A percentile compares a stretch with the other conserved stretches of the same genome.
These are phyloP conservation scores for Ceratocystis cacaofunesta DNA, from an alignment of 2,329 filamentous ascomycete genomes.

Conservation along the genomic window DNA sequence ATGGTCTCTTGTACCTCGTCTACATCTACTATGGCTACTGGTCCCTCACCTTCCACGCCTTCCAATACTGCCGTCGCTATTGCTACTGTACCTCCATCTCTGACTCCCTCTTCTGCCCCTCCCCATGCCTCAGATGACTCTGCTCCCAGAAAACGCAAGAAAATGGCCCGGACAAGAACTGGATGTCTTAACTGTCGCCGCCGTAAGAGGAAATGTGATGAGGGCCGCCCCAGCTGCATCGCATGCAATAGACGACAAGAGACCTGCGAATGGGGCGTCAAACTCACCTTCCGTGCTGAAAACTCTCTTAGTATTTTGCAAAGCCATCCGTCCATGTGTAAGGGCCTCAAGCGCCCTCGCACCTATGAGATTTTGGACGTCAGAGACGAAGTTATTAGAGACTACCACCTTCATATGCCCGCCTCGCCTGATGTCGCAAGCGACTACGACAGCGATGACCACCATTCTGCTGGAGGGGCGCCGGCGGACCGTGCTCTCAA, in stretches of 20 bases:
- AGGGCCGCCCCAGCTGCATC: conserved; percentile 25
- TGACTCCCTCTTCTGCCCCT: background rate
- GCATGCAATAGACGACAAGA: conserved; percentile 24
- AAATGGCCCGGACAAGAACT: conserved; percentile 25
- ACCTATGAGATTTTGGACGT: conserved; percentile 27
- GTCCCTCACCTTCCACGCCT: background rate
- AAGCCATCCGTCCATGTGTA: conserved; percentile 25
- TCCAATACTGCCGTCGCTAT: background rate
- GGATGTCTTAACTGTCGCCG: conserved; percentile 28
- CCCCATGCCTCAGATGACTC: conserved; percentile 7
- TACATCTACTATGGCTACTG: background rate
- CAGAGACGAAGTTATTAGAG: conserved; percentile 26
- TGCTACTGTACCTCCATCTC: background rate
- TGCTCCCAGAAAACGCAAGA: conserved; percentile 18
- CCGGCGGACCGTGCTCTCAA: background rate
- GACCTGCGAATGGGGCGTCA: conserved; percentile 27
- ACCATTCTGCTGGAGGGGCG: background rate
- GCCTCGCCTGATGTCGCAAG: conserved; percentile 12
- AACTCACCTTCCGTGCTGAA: conserved; percentile 26
- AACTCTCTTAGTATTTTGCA: conserved; percentile 25
- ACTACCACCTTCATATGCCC: conserved; percentile 23
- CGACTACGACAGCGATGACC: conserved; percentile 14
- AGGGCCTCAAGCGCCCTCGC: conserved; percentile 21
- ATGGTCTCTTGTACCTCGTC: background rate
- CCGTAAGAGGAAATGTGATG: conserved; percentile 28